Conservation (phyloP, 257 asterid species). For the Plectranthus barbatus region DNA sequence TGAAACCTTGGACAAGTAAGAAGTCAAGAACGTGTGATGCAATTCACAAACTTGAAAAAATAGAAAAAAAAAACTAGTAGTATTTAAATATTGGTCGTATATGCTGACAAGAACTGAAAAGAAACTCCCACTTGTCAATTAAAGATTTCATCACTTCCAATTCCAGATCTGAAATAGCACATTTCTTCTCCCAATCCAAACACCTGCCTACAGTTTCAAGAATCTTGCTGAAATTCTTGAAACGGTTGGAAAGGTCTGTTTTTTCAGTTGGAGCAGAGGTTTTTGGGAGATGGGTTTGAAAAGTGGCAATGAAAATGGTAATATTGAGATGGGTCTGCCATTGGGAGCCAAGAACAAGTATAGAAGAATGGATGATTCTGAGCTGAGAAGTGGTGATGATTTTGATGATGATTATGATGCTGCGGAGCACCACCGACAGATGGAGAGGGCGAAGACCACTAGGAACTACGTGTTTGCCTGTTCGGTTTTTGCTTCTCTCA, state of each 20-base stretch:
- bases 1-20: slow-evolving; percentile 7
- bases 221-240: slow-evolving; percentile 2
- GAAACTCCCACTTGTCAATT: slow-evolving; percentile 15
- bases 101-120: slow-evolving; percentile 1
- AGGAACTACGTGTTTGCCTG: slow-evolving; percentile 83
- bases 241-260: neutral
- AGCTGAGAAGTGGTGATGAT: slow-evolving; percentile 25
- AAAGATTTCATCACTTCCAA: neutral
- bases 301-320: slow-evolving; percentile 48
- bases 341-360: slow-evolving; percentile 62
- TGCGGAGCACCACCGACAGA: slow-evolving; percentile 37
- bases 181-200: neutral
- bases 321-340: slow-evolving; percentile 34
- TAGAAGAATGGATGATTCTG: slow-evolving; percentile 62
- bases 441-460: slow-evolving; percentile 42
- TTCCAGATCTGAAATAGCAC: slow-evolving; percentile 17
- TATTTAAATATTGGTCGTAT: neutral
- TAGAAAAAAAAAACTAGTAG: neutral
- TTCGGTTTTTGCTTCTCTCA: slow-evolving; percentile 92
- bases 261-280: neutral
- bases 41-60: neutral
- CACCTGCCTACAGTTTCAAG: neutral
- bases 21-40: slow-evolving; percentile 10
- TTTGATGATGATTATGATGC: slow-evolving; percentile 40
- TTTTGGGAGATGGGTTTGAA: slow-evolving; percentile 38